These are phyloP conservation scores for Ceratobasidium sp. DNA, from an alignment of 1,284 basidiomycete species.

Conservation along the genomic window DNA sequence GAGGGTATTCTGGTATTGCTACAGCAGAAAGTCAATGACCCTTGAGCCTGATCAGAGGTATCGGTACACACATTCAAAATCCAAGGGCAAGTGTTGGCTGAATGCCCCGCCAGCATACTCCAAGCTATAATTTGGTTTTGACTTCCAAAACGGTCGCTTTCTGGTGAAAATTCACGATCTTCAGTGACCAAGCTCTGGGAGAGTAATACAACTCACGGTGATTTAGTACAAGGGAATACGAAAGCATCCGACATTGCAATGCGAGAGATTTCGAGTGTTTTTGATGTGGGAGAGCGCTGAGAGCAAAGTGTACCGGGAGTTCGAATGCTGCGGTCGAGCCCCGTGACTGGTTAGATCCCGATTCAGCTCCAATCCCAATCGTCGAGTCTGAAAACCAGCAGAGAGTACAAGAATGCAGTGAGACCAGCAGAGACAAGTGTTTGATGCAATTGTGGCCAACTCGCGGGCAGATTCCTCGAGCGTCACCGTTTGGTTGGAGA, in stretches of 20 bases:
- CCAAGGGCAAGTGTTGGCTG: conserved; percentile 11
- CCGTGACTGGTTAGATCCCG: conserved; percentile 28
- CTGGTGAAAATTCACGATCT: background rate
- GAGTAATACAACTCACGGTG: conserved; percentile 10
- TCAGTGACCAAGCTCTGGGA: background rate
- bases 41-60: background rate
- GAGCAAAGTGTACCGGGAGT: conserved; percentile 2
- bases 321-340: conserved; percentile 19
- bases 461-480: conserved; percentile 9
- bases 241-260: conserved; percentile 19
- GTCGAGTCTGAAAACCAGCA: conserved; percentile 7
- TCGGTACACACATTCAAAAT: conserved; percentile 35
- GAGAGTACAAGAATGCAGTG: conserved; percentile 3
- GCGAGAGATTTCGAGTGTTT: conserved; percentile 7
- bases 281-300: background rate
- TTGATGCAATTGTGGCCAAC: background rate
- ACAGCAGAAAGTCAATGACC: conserved; percentile 1
- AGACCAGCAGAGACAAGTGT: conserved; percentile 16
- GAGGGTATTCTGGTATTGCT: conserved; percentile 41
- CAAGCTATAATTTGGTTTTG: conserved; percentile 28
- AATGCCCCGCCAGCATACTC: conserved; percentile 40
- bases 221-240: conserved; percentile 31
- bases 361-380: background rate
- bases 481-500: conserved; percentile 36
- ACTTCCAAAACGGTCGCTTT: conserved; percentile 39